These are phyloP conservation scores for Syzygium oleosum DNA, from an alignment of 345 rosid genomes.

Conservation along the genomic window DNA sequence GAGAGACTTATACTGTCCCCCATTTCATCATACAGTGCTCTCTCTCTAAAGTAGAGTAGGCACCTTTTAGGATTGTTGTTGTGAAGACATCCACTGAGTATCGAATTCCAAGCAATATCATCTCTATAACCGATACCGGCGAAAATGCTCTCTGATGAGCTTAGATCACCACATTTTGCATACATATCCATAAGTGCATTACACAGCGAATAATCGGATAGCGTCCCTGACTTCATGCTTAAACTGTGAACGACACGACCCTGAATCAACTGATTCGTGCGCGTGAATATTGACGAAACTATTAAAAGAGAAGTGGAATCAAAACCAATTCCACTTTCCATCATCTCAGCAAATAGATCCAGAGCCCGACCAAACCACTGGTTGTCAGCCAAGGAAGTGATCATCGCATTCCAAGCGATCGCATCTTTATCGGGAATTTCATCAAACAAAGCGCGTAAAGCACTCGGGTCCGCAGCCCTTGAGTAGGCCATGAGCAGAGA, in stretches of 20 bases:
- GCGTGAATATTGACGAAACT: conserved; percentile 21
- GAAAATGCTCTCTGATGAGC: conserved; percentile 32
- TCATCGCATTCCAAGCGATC: conserved; percentile 53
- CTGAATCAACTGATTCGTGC: conserved; percentile 6
- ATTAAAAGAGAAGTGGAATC: conserved; percentile 52
- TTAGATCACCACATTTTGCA: conserved; percentile 43
- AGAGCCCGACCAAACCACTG: conserved; percentile 16
- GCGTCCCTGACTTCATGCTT: conserved; percentile 32
- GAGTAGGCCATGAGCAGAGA: conserved; percentile 43
- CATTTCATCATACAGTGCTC: conserved; percentile 26
- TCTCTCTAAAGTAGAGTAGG: conserved; percentile 28
- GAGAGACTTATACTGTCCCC: conserved; percentile 41
- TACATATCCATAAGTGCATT: conserved; percentile 50
- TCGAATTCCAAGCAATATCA: conserved; percentile 55
- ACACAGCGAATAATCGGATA: conserved; percentile 29
- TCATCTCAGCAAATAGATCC: conserved; percentile 28
- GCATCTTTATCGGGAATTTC: conserved; percentile 35
- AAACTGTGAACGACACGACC: conserved; percentile 35
- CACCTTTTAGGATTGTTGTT: conserved; percentile 28
- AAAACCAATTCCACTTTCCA: conserved; percentile 27
- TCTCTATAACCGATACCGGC: conserved; percentile 28
- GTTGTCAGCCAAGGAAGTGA: conserved; percentile 39
- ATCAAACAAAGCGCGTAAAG: conserved; percentile 27
- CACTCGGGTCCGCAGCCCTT: conserved; percentile 18
- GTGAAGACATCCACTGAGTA: conserved; percentile 37